Evolutionary conservation across 768 basidiomycete genomes (phyloP).

Genomic region (Phlebiopsis gigantea): DNA sequence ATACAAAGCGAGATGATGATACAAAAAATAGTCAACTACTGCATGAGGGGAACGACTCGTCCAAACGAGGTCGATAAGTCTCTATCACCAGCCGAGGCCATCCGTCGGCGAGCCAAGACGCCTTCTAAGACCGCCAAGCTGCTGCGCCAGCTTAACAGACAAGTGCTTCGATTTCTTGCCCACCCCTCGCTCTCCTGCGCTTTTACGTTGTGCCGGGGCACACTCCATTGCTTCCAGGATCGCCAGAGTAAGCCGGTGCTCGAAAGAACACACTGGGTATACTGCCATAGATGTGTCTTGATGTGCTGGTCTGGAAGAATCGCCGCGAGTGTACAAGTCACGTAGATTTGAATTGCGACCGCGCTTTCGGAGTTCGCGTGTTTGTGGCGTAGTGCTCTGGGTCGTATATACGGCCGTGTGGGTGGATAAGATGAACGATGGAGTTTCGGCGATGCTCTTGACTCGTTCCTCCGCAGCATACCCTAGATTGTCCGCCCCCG

Average conservation of each 20-base stretch:
- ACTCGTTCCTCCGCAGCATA: too few species aligned
- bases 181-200: not conserved
- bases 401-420: too few species aligned
- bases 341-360: not conserved
- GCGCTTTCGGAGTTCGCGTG: not conserved
- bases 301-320: not conserved
- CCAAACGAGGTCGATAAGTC: not conserved
- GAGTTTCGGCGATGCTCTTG: too few species aligned
- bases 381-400: too few species aligned
- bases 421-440: too few species aligned
- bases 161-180: not conserved
- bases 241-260: conserved; percentile 7
- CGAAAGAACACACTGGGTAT: conserved; percentile 1
- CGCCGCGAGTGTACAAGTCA: not conserved
- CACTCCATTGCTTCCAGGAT: conserved; percentile 11
- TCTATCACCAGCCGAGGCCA: not conserved
- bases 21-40: not conserved
- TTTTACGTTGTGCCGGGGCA: not conserved
- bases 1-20: not conserved
- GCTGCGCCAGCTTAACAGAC: not conserved
- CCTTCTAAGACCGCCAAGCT: not conserved
- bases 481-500: too few species aligned
- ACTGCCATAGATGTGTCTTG: not conserved
- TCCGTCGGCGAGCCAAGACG: not conserved
- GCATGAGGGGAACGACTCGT: not conserved